phyloP scores from a whole-genome alignment of 352 stramenopile genomes.

The Paralagenidium karlingii region DNA sequence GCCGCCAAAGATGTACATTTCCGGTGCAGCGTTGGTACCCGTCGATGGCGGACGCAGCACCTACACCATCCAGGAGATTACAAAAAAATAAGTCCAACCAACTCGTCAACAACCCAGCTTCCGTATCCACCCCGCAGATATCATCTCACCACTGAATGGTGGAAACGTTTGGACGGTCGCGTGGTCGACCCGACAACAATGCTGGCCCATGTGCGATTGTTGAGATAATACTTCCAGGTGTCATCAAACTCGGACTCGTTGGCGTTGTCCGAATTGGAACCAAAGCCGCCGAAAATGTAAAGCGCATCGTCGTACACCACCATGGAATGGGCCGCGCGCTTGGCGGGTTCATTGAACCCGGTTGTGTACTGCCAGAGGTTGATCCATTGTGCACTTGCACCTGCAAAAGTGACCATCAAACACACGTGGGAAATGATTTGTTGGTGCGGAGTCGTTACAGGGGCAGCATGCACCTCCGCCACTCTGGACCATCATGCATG shows the following conservation, averaged over 20 bases:
- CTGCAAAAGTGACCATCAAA: not conserved
- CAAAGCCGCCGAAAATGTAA: constrained; percentile 53
- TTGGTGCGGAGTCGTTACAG: too few relatives aligned
- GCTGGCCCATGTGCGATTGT: constrained; percentile 1
- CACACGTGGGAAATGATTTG: too few relatives aligned
- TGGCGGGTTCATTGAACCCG: constrained; percentile 15
- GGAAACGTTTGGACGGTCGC: not conserved
- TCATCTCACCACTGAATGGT: not conserved
- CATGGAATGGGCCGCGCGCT: constrained; percentile 40
- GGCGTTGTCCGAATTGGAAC: constrained; percentile 8
- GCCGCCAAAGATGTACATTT: constrained; percentile 40
- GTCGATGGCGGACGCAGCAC: constrained; percentile 3
- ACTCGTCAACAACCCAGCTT: too few relatives aligned
- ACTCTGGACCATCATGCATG: too few relatives aligned
- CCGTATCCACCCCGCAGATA: too few relatives aligned
- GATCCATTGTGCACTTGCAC: constrained; percentile 26
- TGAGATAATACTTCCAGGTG: constrained; percentile 30
- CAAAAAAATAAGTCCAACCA: not conserved
- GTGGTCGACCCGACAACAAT: constrained; percentile 10
- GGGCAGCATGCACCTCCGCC: too few relatives aligned
- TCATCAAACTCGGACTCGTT: constrained; percentile 50
- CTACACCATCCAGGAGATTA: not conserved
- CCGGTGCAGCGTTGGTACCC: constrained; percentile 23
- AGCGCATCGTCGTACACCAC: constrained; percentile 27
- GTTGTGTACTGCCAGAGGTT: constrained; percentile 23